phyloP scores from a whole-genome alignment of 2,329 filamentous ascomycete genomes.

The Helminthosporium solani region DNA sequence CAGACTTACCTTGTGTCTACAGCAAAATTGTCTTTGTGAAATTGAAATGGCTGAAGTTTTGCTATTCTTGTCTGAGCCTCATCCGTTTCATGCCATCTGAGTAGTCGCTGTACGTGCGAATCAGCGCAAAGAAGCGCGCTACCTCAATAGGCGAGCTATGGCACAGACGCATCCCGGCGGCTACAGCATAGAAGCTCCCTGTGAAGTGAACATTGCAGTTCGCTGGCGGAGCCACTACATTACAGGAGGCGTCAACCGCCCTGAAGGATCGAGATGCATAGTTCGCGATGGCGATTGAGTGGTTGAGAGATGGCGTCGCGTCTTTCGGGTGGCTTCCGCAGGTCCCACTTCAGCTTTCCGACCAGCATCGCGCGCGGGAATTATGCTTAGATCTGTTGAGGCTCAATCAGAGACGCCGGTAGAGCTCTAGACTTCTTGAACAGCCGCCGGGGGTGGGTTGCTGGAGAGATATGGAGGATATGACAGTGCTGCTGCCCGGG shows the following conservation, averaged over 20 bases:
- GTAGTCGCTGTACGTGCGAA: constrained; percentile 42
- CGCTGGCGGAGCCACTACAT: constrained; percentile 30
- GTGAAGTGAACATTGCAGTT: constrained; percentile 22
- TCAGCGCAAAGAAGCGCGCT: constrained; percentile 29
- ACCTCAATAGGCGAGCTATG: constrained; percentile 27
- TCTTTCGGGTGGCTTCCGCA: constrained; percentile 32
- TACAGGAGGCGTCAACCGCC: constrained; percentile 13
- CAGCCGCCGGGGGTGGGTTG: constrained; percentile 25
- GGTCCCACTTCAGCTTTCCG: constrained; percentile 33
- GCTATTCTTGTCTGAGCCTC: constrained; percentile 41
- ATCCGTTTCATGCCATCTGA: constrained; percentile 41
- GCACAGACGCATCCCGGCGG: constrained; percentile 38
- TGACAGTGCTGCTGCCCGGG: constrained; percentile 23
- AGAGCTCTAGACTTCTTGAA: constrained; percentile 9
- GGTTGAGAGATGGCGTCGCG: constrained; percentile 32
- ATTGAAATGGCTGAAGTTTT: constrained; percentile 21
- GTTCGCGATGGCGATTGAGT: constrained; percentile 27
- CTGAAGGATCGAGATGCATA: constrained; percentile 22
- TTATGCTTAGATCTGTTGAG: constrained; percentile 40
- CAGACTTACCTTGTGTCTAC: constrained; percentile 13
- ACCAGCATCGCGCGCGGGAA: constrained; percentile 42
- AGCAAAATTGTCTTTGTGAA: constrained; percentile 13
- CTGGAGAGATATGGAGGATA: constrained; percentile 20
- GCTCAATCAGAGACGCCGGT: constrained; percentile 35
- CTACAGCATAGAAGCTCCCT: constrained; percentile 33